A percentile compares a stretch with the other conserved stretches of the same genome.
These are phyloP conservation scores for Clavariopsis aquatica DNA, from an alignment of 495 filamentous ascomycete species.

Conservation along the genomic window DNA sequence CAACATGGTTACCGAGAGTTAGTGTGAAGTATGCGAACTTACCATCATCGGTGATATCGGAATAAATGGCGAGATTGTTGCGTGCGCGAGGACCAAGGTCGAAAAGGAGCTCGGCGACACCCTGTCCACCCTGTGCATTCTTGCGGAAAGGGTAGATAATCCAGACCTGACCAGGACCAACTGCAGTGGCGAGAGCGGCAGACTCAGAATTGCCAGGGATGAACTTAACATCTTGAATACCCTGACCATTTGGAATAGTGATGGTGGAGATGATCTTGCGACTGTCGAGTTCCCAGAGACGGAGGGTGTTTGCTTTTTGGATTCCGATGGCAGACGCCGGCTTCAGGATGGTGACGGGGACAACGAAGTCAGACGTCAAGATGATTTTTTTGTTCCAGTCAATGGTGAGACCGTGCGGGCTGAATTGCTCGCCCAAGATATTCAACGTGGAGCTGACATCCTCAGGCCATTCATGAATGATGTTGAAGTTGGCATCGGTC, in stretches of 20 bases:
- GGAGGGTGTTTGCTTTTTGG: constrained; percentile 56
- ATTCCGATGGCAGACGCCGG: constrained; percentile 53
- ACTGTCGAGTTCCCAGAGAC: constrained; percentile 57
- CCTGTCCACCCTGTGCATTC: constrained; percentile 56
- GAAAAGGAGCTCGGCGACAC: constrained; percentile 58
- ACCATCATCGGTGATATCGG: constrained; percentile 62
- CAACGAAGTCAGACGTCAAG: constrained; percentile 64
- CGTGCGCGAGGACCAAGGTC: constrained; percentile 60
- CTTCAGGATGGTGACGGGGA: constrained; percentile 61
- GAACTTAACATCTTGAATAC: constrained; percentile 68
- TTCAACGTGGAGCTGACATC: constrained; percentile 54
- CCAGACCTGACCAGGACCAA: constrained; percentile 64
- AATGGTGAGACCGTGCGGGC: constrained; percentile 60
- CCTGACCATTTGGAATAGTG: constrained; percentile 60
- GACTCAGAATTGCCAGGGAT: constrained; percentile 62
- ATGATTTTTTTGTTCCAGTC: constrained; percentile 60
- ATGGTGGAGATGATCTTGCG: constrained; percentile 61
- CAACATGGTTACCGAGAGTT: constrained; percentile 64
- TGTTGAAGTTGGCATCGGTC: constrained; percentile 60
- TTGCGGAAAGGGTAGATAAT: constrained; percentile 64
- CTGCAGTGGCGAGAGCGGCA: constrained; percentile 63
- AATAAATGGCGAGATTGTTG: constrained; percentile 62
- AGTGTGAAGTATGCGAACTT: constrained; percentile 61
- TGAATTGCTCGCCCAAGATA: constrained; percentile 61
- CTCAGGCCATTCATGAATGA: constrained; percentile 63